Evolutionary conservation across 805 yeast species (phyloP), one percentile per base, ranked within the genome.

Genomic region (Lipomyces anomalus): DNA sequence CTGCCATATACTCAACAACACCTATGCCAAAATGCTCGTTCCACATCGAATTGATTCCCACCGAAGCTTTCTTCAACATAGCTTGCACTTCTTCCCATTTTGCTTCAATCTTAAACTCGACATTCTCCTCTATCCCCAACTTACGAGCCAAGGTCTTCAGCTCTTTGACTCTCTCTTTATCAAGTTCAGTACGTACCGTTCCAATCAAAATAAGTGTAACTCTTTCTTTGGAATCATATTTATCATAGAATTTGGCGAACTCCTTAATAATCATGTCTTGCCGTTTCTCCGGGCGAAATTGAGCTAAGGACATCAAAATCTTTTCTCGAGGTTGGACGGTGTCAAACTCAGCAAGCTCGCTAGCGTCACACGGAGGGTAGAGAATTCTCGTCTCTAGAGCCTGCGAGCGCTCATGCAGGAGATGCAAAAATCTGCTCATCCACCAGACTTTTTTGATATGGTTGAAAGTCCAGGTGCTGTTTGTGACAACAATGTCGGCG

Each of bases 11-110:
- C 64, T 92, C 99, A 5, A 92, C 98, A 4, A 92, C 90, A 1
- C 95, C 90, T 58, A 92, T 92, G 17, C 99, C 99, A 64, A 92
- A 92, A 68, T 92, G 99, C 68, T 92, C 99, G 66, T 92, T 92
- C 98, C 98, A 92, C 99, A 92, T 92, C 24, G 95, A 88, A 59
- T 92, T 90, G 33, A 92, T 69, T 4, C 98, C 98, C 58, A 78
- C 79, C 22, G 79, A 75, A 2, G 87, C 75, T 11, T 63, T 67
- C 9, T 67, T 57, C 28, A 94, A 68, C 43, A 76, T 72, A 23
- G 66, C 59, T 42, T 77, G 67, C 11, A 94, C 79, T 16, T 70
- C 73, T 1, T 69, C 71, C 67, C 85, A 85, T 6, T 86, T 73
- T 22, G 90, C 82, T 65, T 92, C 94, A 4, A 84, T 73, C 0